These are phyloP conservation scores for Sambucus nigra DNA, from an alignment of 129 eudicot genomes.

Conservation along the genomic window DNA sequence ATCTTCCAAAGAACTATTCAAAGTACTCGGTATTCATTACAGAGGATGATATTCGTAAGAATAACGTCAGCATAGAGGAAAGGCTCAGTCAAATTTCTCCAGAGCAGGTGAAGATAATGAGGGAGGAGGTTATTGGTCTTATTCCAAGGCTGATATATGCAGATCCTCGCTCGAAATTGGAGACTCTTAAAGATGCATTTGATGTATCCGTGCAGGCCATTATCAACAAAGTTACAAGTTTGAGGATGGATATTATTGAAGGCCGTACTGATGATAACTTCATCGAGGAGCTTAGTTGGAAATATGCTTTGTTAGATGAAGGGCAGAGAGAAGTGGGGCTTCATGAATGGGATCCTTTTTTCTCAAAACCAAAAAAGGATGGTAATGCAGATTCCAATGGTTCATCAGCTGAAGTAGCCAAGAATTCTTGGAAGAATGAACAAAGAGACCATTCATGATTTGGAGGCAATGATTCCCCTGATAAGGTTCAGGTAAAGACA, in stretches of 20 bases:
- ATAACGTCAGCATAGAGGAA: conserved; percentile 50
- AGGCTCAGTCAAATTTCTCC: conserved; percentile 36
- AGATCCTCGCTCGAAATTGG: conserved; percentile 79
- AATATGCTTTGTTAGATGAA: conserved; percentile 68
- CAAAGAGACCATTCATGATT: conserved; percentile 52
- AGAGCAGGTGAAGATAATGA: conserved; percentile 47
- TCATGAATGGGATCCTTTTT: conserved; percentile 23
- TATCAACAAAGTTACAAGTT: conserved; percentile 50
- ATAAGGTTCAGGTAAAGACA: not conserved
- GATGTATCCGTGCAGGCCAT: conserved; percentile 73
- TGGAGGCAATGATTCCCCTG: not conserved
- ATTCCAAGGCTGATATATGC: conserved; percentile 81
- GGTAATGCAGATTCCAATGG: conserved; percentile 24
- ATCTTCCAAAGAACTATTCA: conserved; percentile 52
- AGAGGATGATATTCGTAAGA: conserved; percentile 51
- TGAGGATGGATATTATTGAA: conserved; percentile 50
- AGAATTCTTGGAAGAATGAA: conserved; percentile 84
- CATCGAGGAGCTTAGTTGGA: conserved; percentile 82
- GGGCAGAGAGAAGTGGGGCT: conserved; percentile 44
- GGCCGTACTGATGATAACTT: conserved; percentile 40
- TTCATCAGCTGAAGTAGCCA: conserved; percentile 53
- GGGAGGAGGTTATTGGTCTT: conserved; percentile 62
- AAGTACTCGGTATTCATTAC: conserved; percentile 75
- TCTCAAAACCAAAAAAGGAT: conserved; percentile 11
- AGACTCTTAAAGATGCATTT: conserved; percentile 68